A percentile compares a stretch with the other conserved stretches of the same genome.
Conservation (phyloP, 371 early-diverging fungal species). For the Actinomucor elegans region DNA sequence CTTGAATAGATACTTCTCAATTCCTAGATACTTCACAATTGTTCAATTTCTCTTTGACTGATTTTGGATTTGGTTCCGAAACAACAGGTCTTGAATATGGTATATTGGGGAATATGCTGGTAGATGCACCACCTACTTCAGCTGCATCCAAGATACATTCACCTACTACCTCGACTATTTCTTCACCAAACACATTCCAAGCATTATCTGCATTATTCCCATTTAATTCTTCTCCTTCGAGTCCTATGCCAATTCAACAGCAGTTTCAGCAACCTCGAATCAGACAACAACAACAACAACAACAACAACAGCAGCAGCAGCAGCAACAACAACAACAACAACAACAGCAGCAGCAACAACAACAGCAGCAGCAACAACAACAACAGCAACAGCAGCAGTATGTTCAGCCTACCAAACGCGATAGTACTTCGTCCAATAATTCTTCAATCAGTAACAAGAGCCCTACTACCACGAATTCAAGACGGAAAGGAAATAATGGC, state of each 20-base stretch:
- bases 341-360: background rate
- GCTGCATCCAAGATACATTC: background rate
- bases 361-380: slow-evolving; percentile 8
- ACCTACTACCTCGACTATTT: background rate
- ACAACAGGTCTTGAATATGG: slow-evolving; percentile 46
- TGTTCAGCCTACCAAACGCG: slow-evolving; percentile 10
- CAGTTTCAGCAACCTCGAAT: background rate
- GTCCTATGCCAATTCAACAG: slow-evolving; percentile 6
- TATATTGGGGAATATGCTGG: slow-evolving; percentile 41
- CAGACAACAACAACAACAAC: background rate
- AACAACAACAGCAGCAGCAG: slow-evolving; percentile 7
- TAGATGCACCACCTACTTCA: slow-evolving; percentile 3
- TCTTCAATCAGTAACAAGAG: slow-evolving; percentile 17
- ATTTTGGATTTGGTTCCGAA: slow-evolving; percentile 47
- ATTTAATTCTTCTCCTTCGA: slow-evolving; percentile 8
- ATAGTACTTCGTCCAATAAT: slow-evolving; percentile 16
- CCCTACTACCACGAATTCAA: slow-evolving; percentile 5
- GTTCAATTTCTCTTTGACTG: slow-evolving; percentile 37
- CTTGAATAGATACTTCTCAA: background rate
- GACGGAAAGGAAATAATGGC: slow-evolving; percentile 34
- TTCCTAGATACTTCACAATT: slow-evolving; percentile 21
- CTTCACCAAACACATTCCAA: background rate
- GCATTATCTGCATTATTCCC: slow-evolving; percentile 6
- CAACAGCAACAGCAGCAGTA: slow-evolving; percentile 8
- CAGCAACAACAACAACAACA: slow-evolving; percentile 9